Percentiles rank a stretch among this genome's conserved stretches.
Evolutionary conservation across 163 green algal genomes (phyloP).

Genomic region (Chloroidium sp.): DNA sequence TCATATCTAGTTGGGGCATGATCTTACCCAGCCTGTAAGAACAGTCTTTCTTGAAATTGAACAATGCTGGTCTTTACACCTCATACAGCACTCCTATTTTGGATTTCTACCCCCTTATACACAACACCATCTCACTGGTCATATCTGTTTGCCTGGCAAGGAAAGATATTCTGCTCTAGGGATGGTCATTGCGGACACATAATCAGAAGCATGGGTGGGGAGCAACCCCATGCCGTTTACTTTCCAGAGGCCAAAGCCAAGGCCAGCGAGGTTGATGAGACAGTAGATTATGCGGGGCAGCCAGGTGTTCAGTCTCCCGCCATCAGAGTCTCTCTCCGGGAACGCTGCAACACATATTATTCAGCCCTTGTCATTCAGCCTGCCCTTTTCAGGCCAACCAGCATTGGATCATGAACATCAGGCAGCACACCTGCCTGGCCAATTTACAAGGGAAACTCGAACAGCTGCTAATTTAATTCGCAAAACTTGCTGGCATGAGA

Average conservation of each 20-base stretch:
- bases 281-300: slow-evolving; percentile 77
- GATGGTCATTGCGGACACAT: slow-evolving; percentile 38
- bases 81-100: too few species aligned
- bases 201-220: slow-evolving; percentile 78
- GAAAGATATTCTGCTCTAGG: background rate
- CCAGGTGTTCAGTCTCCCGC: slow-evolving; percentile 58
- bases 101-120: too few species aligned
- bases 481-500: too few species aligned
- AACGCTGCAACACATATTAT: slow-evolving; percentile 27
- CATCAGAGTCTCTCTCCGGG: slow-evolving; percentile 31
- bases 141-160: too few species aligned
- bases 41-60: too few species aligned
- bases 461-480: too few species aligned
- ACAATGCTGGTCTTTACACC: too few species aligned
- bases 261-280: slow-evolving; percentile 62
- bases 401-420: background rate
- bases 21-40: too few species aligned
- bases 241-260: slow-evolving; percentile 80
- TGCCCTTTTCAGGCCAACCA: background rate
- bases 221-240: slow-evolving; percentile 86
- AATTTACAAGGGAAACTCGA: too few species aligned
- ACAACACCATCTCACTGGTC: too few species aligned
- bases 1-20: too few species aligned
- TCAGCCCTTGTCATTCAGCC: background rate
- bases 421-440: too few species aligned